phyloP scores from a whole-genome alignment of 1,139 yeast genomes.

The Yamadazyma diospyri region DNA sequence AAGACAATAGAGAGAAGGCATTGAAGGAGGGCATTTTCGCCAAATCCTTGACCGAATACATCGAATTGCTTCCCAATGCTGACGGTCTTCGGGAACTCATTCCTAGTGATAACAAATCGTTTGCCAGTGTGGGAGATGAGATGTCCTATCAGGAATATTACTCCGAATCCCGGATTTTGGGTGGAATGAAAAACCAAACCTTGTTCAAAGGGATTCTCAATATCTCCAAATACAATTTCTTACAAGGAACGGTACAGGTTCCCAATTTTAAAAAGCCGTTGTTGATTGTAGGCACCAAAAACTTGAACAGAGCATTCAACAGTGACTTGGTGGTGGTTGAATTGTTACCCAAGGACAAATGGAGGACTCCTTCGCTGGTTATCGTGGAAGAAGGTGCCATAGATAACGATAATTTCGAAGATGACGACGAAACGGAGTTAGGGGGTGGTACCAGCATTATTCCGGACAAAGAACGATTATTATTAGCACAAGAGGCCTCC shows the following conservation, averaged over 20 bases:
- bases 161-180: constrained; percentile 77
- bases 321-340: constrained; percentile 93
- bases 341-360: constrained; percentile 75
- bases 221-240: constrained; percentile 79
- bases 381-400: constrained; percentile 72
- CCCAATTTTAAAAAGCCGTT: constrained; percentile 79
- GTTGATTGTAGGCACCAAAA: constrained; percentile 75
- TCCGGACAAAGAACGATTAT: constrained; percentile 72
- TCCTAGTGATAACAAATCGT: constrained; percentile 46
- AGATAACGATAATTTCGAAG: constrained; percentile 56
- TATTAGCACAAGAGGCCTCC: constrained; percentile 75
- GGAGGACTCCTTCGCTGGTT: constrained; percentile 83
- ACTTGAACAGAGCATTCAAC: constrained; percentile 85
- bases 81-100: constrained; percentile 76
- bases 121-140: constrained; percentile 34
- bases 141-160: constrained; percentile 75
- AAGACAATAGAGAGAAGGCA: constrained; percentile 62
- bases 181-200: constrained; percentile 86
- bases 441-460: constrained; percentile 29
- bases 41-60: constrained; percentile 59
- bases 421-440: constrained; percentile 17
- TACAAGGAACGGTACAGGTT: constrained; percentile 81
- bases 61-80: constrained; percentile 70
- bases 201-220: constrained; percentile 81
- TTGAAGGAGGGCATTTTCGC: constrained; percentile 51